Percentiles rank a stretch among this genome's conserved stretches.
Evolutionary conservation across 345 rosid genomes (phyloP).

Genomic region (Salix exigua): DNA sequence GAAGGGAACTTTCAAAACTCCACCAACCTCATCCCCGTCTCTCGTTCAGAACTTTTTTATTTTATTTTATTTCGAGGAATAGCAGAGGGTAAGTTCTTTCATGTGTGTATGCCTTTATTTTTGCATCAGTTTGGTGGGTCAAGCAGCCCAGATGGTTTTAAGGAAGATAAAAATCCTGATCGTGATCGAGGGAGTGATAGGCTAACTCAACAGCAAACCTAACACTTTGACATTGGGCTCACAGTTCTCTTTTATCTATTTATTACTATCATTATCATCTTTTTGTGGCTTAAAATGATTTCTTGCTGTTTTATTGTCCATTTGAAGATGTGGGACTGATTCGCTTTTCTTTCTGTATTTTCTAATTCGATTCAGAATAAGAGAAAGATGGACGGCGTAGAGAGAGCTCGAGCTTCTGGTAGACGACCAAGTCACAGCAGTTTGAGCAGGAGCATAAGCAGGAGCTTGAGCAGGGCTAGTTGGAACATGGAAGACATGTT

Average conservation of each 20-base stretch:
- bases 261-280: not conserved
- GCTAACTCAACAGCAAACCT: not conserved
- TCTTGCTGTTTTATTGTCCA: not conserved
- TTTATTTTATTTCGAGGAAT: not conserved
- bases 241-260: not conserved
- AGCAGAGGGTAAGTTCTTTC: not conserved
- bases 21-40: not conserved
- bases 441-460: constrained; percentile 35
- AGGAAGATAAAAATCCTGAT: too few relatives aligned
- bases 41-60: not conserved
- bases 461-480: constrained; percentile 59
- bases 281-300: not conserved
- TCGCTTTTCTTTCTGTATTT: not conserved
- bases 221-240: not conserved
- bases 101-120: not conserved
- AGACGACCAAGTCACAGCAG: constrained; percentile 17
- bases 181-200: not conserved
- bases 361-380: not conserved
- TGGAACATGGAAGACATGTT: constrained; percentile 65
- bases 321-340: not conserved
- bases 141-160: too few relatives aligned
- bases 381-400: constrained; percentile 32
- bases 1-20: not conserved
- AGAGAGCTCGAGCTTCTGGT: constrained; percentile 26
- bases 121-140: not conserved